Evolutionary conservation across 345 rosid genomes (phyloP), one percentile per base, ranked within the genome.

Genomic region (Eucalyptus cloeziana): DNA sequence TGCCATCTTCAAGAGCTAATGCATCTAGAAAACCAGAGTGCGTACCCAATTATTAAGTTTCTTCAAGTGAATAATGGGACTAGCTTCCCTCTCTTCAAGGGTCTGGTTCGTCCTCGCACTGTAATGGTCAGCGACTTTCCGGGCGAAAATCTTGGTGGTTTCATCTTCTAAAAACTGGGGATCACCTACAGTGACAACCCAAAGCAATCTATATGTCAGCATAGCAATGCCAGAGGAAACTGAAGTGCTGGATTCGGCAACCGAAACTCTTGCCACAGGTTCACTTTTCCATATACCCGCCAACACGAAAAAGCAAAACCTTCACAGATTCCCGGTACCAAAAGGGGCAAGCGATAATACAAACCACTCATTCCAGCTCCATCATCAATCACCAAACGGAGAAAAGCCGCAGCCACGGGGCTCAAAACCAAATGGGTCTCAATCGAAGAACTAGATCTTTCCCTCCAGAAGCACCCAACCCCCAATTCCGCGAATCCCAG

Each of bases 61-160:
- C 92, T 98, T 98, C 90, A 97, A 92, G 92, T 98, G 99, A 89
- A 97, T 98, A 88, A 97, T 97, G 45, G 99, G 99, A 94, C 98
- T 98, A 25, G 99, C 98, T 95, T 98, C 99, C 91, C 99, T 93
- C 92, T 98, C 98, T 93, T 97, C 99, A 88, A 98, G 90, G 67
- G 99, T 97, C 92, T 97, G 98, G 91, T 98, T 98, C 6, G 98
- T 97, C 93, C 99, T 95, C n/a, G 98, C 91, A 93, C 98, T 98
- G 91, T 98, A 97, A 92, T 98, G 99, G 86, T 96, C 97, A 86
- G 99, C 99, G 30, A 98, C 99, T 91, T 94, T 95, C 86, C 94
- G 88, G 15, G 98, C 98, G 91, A 93, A 91, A 64, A 91, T 88
- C 93, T 92, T 96, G 1, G 97, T 95, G 90, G 91, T 92, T 44